Conservation (phyloP, 306 rosid genomes). For the Pyrus bretschneideri region DNA sequence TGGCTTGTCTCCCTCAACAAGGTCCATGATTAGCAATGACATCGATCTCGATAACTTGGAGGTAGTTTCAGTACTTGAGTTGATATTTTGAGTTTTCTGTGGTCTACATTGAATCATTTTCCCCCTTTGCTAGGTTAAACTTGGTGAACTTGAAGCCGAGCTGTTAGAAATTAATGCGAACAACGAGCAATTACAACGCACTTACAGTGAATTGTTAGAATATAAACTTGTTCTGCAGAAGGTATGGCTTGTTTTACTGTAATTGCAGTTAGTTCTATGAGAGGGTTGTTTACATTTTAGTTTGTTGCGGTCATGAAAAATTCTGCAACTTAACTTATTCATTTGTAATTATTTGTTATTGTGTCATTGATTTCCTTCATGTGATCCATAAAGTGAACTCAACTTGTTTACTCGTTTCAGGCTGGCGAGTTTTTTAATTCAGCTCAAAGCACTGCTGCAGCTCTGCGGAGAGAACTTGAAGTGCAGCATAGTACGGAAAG, state of each 20-base stretch:
- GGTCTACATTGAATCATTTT: constrained; percentile 1
- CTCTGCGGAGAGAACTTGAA: constrained; percentile 48
- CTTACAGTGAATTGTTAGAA: constrained; percentile 63
- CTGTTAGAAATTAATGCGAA: constrained; percentile 60
- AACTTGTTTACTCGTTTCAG: constrained; percentile 30
- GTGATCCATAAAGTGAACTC: neutral
- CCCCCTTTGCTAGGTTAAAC: constrained; percentile 44
- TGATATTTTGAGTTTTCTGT: neutral
- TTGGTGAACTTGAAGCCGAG: constrained; percentile 72
- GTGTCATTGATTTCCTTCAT: neutral
- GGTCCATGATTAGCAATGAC: constrained; percentile 16
- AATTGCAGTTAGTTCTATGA: neutral
- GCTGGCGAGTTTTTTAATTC: constrained; percentile 65
- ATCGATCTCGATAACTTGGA: constrained; percentile 63
- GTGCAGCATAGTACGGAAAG: constrained; percentile 40
- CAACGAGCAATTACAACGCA: constrained; percentile 59
- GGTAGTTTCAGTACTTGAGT: constrained; percentile 36
- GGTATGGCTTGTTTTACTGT: constrained; percentile 36
- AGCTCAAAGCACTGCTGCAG: constrained; percentile 52
- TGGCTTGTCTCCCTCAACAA: constrained; percentile 35
- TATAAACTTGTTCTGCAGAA: constrained; percentile 71
- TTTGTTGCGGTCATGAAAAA: neutral
- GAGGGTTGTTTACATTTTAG: neutral
- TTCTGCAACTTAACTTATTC: neutral
- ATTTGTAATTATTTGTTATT: neutral